These are phyloP conservation scores for Hawksworthiomyces lignivorus DNA, from an alignment of 2,329 filamentous ascomycete species.

Conservation along the genomic window DNA sequence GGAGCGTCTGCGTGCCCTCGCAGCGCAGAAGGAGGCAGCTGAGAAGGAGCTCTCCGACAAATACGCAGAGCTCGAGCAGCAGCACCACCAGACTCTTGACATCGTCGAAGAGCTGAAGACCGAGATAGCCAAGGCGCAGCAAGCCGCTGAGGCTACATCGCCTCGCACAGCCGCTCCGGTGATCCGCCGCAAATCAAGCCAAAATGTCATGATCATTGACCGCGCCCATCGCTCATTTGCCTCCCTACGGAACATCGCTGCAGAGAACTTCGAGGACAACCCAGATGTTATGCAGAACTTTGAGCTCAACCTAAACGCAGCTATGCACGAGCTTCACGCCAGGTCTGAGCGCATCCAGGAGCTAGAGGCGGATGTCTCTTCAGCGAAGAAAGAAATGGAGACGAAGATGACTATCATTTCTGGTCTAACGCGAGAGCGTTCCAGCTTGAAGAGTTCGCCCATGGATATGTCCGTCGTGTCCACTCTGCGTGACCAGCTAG, in stretches of 20 bases:
- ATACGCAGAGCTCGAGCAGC: conserved; percentile 74
- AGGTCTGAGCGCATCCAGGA: conserved; percentile 86
- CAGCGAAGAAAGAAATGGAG: conserved; percentile 92
- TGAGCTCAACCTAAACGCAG: conserved; percentile 81
- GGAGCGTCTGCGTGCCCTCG: conserved; percentile 60
- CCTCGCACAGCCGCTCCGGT: conserved; percentile 62
- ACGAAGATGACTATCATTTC: conserved; percentile 93
- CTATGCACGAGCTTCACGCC: conserved; percentile 83
- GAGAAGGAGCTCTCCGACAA: conserved; percentile 66
- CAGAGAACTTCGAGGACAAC: conserved; percentile 74
- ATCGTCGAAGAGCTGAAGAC: conserved; percentile 87
- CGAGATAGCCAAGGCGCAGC: conserved; percentile 72
- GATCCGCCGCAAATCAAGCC: conserved; percentile 87
- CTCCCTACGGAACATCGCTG: conserved; percentile 78
- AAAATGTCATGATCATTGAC: conserved; percentile 79
- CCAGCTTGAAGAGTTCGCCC: conserved; percentile 74
- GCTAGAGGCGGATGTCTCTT: conserved; percentile 75
- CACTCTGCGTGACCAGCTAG: conserved; percentile 77
- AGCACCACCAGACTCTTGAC: conserved; percentile 74
- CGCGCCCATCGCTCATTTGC: conserved; percentile 87
- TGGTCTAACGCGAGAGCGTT: conserved; percentile 84
- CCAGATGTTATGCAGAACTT: conserved; percentile 88
- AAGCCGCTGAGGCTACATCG: conserved; percentile 49
- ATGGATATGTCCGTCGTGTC: conserved; percentile 89
- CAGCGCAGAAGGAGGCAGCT: conserved; percentile 68